Percentiles rank a stretch among this genome's conserved stretches.
Conservation (phyloP, 345 rosid species). For the Syzygium jambos region DNA sequence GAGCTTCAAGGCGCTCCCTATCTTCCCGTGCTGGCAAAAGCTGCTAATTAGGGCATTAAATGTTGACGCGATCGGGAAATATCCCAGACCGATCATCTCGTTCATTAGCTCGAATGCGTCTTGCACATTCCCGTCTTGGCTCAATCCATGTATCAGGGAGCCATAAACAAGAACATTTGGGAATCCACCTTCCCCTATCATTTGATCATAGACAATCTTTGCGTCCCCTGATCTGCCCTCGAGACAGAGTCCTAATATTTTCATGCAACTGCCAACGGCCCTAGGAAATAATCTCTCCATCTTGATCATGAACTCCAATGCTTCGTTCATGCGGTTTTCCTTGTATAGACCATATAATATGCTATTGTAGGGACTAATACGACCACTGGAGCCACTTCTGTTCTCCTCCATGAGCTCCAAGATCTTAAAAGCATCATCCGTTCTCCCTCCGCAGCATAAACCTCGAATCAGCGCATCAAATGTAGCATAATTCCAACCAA, state of each 20-base stretch:
- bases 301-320: slow-evolving; percentile 42
- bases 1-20: slow-evolving; percentile 42
- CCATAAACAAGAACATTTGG: slow-evolving; percentile 47
- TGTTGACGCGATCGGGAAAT: slow-evolving; percentile 41
- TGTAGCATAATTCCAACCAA: slow-evolving; percentile 55
- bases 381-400: slow-evolving; percentile 18
- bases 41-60: slow-evolving; percentile 42
- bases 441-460: slow-evolving; percentile 43
- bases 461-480: slow-evolving; percentile 50
- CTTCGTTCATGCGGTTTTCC: slow-evolving; percentile 45
- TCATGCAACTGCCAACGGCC: slow-evolving; percentile 54
- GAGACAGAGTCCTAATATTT: slow-evolving; percentile 40
- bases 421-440: slow-evolving; percentile 50
- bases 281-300: slow-evolving; percentile 65
- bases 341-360: slow-evolving; percentile 61
- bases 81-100: slow-evolving; percentile 36
- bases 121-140: slow-evolving; percentile 28
- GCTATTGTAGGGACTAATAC: slow-evolving; percentile 54
- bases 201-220: slow-evolving; percentile 36
- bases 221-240: slow-evolving; percentile 42
- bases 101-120: slow-evolving; percentile 51
- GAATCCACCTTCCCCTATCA: slow-evolving; percentile 41
- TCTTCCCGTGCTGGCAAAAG: slow-evolving; percentile 53
- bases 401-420: slow-evolving; percentile 67
- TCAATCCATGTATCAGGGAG: slow-evolving; percentile 44